Evolutionary conservation across 1,284 basidiomycete genomes (phyloP), one percentile per base, ranked within the genome.

Genomic region (Cutaneotrichosporon cavernicola): DNA sequence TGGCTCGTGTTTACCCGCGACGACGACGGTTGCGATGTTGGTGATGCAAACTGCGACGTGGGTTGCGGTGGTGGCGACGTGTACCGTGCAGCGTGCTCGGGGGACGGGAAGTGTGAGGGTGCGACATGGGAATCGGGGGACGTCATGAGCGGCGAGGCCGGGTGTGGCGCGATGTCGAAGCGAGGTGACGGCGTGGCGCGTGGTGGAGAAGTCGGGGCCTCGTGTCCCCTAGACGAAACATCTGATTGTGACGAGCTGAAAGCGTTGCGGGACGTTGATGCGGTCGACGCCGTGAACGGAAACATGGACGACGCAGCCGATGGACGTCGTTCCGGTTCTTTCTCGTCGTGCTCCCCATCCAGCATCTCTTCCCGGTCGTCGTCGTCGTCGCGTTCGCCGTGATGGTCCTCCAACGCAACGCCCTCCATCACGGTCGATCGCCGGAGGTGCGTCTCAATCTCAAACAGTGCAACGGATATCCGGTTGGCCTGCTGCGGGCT

Each of bases 391-490:
- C 65, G 59, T 22, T 58, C 66, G n/a, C 72, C 70, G 13, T 59
- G 58, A 8, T 52, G 49, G 11, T 62, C 65, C 14, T 69, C 64
- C 10, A 43, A 34, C 21, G 34, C 50, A 21, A 14, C 46, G 10
- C 11, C 30, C 16, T 49, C 56, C 26, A 60, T 40, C 49, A 60
- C 32, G 6, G 58, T 53, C 14, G 58, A 52, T 8, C 31, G 59
- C 31, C 60, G 66, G 18, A 76, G 65, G 47, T 71, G 63, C 16
- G 65, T 67, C 38, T 75, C 76, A 56, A 78, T 76, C 60, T 78
- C 76, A 11, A 73, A 57, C 22, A 80, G 64, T 5, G 78, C 78
- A 50, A 70, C 55, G 0, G 78, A 80, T 14, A 80, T 76, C 11
- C 78, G 69, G 62, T 76, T 76, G 16, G 73, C 67, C 63, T 78